phyloP scores from a whole-genome alignment of 441 rosid genomes.

The Populus hybrid region DNA sequence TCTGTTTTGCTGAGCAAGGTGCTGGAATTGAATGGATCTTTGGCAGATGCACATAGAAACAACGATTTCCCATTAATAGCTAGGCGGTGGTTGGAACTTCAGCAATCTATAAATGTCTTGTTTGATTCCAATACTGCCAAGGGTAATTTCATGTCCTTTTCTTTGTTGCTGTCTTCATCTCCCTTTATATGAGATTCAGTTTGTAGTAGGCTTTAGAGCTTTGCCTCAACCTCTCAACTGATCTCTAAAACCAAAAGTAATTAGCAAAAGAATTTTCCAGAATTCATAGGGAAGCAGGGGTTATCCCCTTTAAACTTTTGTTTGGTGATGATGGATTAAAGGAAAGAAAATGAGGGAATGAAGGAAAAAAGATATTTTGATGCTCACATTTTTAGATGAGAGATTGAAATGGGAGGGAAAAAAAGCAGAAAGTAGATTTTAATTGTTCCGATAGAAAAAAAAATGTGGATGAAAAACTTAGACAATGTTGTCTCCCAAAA shows the following conservation, averaged over 20 bases:
- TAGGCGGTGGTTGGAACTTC: constrained; percentile 83
- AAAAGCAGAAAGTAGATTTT: no score
- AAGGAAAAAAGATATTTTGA: no score
- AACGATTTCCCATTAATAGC: constrained; percentile 38
- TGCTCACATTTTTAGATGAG: no score
- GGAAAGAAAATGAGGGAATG: background rate
- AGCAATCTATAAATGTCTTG: constrained; percentile 71
- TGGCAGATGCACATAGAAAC: constrained; percentile 64
- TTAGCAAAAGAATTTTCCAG: background rate
- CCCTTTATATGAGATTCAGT: background rate
- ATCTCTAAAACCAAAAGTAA: background rate
- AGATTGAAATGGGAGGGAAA: no score
- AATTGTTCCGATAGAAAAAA: no score
- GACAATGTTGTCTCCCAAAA: no score
- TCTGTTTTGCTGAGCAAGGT: constrained; percentile 76
- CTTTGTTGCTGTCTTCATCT: background rate
- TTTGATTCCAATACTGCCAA: constrained; percentile 78
- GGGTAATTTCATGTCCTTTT: constrained; percentile 36
- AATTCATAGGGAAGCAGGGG: background rate
- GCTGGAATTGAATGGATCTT: constrained; percentile 55
- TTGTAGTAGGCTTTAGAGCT: background rate
- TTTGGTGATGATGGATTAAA: background rate
- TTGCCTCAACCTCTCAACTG: background rate
- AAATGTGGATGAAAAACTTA: no score
- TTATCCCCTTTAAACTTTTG: background rate